Evolutionary conservation across 2,329 filamentous ascomycete species (phyloP), one percentile per base, ranked within the genome.

Genomic region (Pestalotiopsis sp.): DNA sequence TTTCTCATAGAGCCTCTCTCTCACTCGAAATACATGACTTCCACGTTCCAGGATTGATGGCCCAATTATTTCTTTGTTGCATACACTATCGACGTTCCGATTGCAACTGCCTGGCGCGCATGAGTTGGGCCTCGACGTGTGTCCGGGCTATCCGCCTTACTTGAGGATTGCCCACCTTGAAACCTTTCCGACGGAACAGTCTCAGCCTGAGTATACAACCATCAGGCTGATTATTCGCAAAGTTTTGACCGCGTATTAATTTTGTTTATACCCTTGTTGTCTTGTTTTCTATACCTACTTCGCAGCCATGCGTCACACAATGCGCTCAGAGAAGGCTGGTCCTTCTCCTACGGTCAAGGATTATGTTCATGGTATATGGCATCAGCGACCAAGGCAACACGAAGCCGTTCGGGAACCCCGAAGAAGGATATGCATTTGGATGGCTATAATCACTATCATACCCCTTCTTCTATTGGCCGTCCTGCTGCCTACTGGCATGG

Each of bases 271-370:
- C 6, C 20, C 38, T 36, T 20, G 9, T n/a, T 23, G 13, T 38
- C n/a, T n/a, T 31, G n/a, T 41, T 14, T 63, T 63, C 27, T 38
- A 63, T 17, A 41, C 13, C 59, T 12, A 13, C 4, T 27, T 14
- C 23, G 20, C 36, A 38, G 36, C 64, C 3, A 66, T 66, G 64
- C 64, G 64, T 2, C 52, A 41, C 2, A 39, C 6, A 17, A 66
- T 59, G 52, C 65, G n/a, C 25, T 25, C 45, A 49, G 61, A 65
- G 61, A 65, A 69, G 68, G 68, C 68, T 39, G 68, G 68, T 6
- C 68, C 68, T 65, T 52, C 65, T 31, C 39, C 20, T 23, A 20
- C 12, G 12, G 39, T 45, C 55, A 65, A 58, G 52, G 66, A 45
- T 20, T 59, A 31, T n/a, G 17, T 52, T 17, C 64, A 31, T 9